Evolutionary conservation across 1,284 basidiomycete genomes (phyloP).

Genomic region (Porodaedalea pini): DNA sequence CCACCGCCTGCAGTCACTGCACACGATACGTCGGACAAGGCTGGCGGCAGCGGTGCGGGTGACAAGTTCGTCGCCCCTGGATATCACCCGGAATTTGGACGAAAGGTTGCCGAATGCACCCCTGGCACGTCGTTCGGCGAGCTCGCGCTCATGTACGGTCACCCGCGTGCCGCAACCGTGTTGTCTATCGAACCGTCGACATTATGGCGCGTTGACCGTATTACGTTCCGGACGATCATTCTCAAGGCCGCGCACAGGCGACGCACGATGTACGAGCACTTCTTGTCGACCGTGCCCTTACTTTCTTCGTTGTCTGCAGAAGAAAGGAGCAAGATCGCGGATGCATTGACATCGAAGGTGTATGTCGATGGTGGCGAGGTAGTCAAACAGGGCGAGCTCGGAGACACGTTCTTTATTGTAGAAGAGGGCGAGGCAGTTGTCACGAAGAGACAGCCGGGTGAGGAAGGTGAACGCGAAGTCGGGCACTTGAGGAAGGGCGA

Average conservation of each 20-base stretch:
- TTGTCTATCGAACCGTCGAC: conserved; percentile 81
- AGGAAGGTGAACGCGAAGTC: conserved; percentile 69
- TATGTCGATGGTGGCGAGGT: conserved; percentile 85
- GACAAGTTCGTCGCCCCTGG: conserved; percentile 61
- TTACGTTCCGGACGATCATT: conserved; percentile 98
- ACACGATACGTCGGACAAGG: conserved; percentile 47
- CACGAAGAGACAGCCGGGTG: conserved; percentile 66
- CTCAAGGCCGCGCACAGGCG: conserved; percentile 83
- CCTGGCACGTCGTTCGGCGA: conserved; percentile 93
- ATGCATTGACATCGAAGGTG: conserved; percentile 84
- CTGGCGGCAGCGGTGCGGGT: conserved; percentile 34
- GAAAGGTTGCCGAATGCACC: conserved; percentile 81
- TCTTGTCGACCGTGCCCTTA: conserved; percentile 89
- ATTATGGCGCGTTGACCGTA: conserved; percentile 93
- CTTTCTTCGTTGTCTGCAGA: conserved; percentile 81
- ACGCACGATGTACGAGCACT: conserved; percentile 93
- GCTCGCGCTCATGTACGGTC: conserved; percentile 96
- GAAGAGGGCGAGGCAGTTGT: conserved; percentile 91
- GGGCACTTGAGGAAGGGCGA: conserved; percentile 84
- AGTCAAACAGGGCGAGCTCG: conserved; percentile 89
- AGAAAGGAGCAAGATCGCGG: conserved; percentile 95
- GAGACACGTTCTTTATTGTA: conserved; percentile 96
- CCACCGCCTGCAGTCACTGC: conserved; percentile 52
- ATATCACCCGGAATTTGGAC: conserved; percentile 70
- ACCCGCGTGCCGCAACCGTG: conserved; percentile 93